phyloP scores from a whole-genome alignment of 192 early-diverging fungal genomes.

The Martensiomyces pterosporus region DNA sequence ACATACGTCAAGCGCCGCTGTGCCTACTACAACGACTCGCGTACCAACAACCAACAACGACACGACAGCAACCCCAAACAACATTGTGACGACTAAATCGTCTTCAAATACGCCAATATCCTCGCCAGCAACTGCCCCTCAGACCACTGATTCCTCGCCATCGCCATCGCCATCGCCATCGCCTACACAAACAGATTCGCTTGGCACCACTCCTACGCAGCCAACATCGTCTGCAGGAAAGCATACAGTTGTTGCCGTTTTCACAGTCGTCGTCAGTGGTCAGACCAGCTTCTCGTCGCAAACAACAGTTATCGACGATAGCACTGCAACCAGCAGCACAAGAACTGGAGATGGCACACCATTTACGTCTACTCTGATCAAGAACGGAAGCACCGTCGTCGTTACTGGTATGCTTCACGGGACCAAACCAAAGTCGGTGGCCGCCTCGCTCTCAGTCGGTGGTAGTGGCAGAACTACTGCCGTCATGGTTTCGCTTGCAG shows the following conservation, averaged over 20 bases:
- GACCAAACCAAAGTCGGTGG: too few species aligned
- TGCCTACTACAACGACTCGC: too few species aligned
- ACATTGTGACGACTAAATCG: too few species aligned
- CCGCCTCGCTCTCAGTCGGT: not conserved
- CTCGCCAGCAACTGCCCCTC: too few species aligned
- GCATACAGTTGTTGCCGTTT: constrained; percentile 28
- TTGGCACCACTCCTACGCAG: constrained; percentile 1
- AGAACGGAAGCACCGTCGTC: constrained; percentile 30
- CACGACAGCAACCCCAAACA: too few species aligned
- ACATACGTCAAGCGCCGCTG: too few species aligned
- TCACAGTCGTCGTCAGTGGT: constrained; percentile 37
- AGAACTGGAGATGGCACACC: not conserved
- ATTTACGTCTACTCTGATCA: constrained; percentile 30
- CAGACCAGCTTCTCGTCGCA: constrained; percentile 15
- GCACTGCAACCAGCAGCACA: not conserved
- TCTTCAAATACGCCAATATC: too few species aligned
- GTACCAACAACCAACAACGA: too few species aligned
- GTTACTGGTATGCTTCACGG: constrained; percentile 19
- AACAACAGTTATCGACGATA: constrained; percentile 21
- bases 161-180: not conserved
- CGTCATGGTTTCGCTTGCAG: too few species aligned
- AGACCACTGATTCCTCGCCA: too few species aligned
- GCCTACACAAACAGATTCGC: constrained; percentile 1
- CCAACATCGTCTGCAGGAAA: constrained; percentile 6
- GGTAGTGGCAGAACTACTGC: too few species aligned